Conservation (phyloP, 371 early-diverging fungal species). For the Ordospora colligata region DNA sequence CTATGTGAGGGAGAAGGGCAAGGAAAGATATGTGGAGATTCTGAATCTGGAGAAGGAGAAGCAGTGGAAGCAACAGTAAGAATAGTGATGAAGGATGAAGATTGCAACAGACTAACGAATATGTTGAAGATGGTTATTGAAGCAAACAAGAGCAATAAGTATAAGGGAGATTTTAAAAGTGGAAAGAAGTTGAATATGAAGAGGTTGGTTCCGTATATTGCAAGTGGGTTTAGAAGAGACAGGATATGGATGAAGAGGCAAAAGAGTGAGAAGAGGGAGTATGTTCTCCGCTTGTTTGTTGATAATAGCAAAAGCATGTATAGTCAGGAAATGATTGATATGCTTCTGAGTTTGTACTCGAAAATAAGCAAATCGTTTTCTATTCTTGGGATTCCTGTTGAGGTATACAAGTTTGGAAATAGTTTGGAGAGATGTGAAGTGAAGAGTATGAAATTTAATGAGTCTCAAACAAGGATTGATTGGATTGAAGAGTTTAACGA, state of each 20-base stretch:
- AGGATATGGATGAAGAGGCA: conserved; percentile 97
- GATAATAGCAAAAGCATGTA: conserved; percentile 94
- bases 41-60: conserved; percentile 22
- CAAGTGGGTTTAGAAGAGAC: conserved; percentile 91
- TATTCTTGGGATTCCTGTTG: conserved; percentile 50
- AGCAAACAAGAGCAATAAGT: conserved; percentile 82
- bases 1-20: conserved; percentile 45
- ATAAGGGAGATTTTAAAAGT: conserved; percentile 92
- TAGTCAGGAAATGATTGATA: conserved; percentile 42
- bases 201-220: conserved; percentile 95
- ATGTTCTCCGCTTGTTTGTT: conserved; percentile 89
- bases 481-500: conserved; percentile 45
- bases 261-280: conserved; percentile 85
- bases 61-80: conserved; percentile 5
- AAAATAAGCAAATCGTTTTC: conserved; percentile 38
- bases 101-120: conserved; percentile 47
- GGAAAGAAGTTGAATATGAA: conserved; percentile 99
- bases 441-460: conserved; percentile 37
- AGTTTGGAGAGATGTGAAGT: neutral
- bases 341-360: conserved; percentile 24
- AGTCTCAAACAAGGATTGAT: conserved; percentile 36
- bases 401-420: conserved; percentile 54
- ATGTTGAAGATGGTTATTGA: conserved; percentile 86
- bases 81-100: neutral
- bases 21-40: conserved; percentile 43